phyloP scores from a whole-genome alignment of 2,329 filamentous ascomycete genomes.

The Mycogone perniciosa region DNA sequence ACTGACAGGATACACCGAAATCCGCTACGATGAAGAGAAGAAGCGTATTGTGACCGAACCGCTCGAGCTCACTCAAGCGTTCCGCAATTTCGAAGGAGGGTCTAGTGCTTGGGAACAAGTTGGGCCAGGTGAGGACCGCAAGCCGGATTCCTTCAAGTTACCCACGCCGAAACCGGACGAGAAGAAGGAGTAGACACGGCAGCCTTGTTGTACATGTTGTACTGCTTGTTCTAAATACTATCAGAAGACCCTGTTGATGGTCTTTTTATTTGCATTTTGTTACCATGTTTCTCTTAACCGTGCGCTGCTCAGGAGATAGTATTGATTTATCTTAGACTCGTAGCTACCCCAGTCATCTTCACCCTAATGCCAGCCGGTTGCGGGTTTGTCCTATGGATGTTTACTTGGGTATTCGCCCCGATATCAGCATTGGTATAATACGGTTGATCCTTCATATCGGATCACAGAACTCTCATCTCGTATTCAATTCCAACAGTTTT shows the following conservation, averaged over 20 bases:
- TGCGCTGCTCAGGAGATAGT: too few species aligned
- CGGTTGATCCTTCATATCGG: too few species aligned
- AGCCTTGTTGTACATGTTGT: not conserved
- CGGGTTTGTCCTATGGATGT: too few species aligned
- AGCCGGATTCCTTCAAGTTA: conserved; percentile 84
- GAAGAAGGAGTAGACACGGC: conserved; percentile 55
- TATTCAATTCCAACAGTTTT: too few species aligned
- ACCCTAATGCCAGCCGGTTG: too few species aligned
- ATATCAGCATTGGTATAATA: too few species aligned
- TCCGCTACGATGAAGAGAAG: conserved; percentile 98
- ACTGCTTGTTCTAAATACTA: not conserved
- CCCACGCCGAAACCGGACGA: conserved; percentile 93
- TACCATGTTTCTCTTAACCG: too few species aligned
- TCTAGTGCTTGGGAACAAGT: conserved; percentile 64
- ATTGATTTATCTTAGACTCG: too few species aligned
- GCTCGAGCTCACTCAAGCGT: conserved; percentile 94
- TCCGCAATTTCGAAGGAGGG: conserved; percentile 95
- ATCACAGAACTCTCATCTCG: too few species aligned
- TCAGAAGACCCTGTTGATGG: not conserved
- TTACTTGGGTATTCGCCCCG: too few species aligned
- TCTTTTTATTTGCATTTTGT: too few species aligned
- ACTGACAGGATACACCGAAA: conserved; percentile 94
- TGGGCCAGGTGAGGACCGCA: conserved; percentile 65
- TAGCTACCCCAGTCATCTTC: too few species aligned
- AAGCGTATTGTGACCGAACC: conserved; percentile 98